Conservation (phyloP, 176 grass and related monocot genomes). For the Oryza meyeriana region DNA sequence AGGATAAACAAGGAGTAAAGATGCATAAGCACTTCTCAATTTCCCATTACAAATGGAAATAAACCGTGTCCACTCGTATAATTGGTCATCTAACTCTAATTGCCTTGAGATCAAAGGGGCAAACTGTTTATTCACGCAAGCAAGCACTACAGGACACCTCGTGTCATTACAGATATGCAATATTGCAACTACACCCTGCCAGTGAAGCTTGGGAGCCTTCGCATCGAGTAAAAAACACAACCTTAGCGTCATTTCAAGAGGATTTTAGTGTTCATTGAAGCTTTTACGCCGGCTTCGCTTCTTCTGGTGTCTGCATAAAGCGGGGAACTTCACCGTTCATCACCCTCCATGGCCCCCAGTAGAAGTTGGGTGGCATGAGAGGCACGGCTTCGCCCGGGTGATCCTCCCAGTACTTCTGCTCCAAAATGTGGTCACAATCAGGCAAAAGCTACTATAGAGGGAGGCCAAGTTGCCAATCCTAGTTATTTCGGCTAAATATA, state of each 20-base stretch:
- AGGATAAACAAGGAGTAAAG: neutral
- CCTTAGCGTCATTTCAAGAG: neutral
- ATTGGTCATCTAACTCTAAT: neutral
- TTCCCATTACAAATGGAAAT: neutral
- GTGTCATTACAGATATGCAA: neutral
- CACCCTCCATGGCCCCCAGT: slow-evolving; percentile 96
- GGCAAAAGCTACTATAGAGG: neutral
- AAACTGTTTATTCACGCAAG: neutral
- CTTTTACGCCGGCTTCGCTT: slow-evolving; percentile 36
- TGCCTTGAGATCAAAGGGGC: neutral
- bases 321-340: slow-evolving; percentile 64
- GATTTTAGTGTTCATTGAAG: neutral
- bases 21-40: neutral
- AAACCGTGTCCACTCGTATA: neutral
- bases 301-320: slow-evolving; percentile 38
- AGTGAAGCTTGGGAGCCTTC: too few relatives aligned
- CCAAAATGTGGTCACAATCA: slow-evolving; percentile 6
- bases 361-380: slow-evolving; percentile 93
- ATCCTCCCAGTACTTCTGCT: slow-evolving; percentile 90
- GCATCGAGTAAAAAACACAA: too few relatives aligned
- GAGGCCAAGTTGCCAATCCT: neutral
- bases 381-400: slow-evolving; percentile 88
- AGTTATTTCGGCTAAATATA: too few relatives aligned
- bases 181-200: neutral
- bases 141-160: neutral